These are phyloP conservation scores for Globisporangium splendens DNA, from an alignment of 352 stramenopile species.

Conservation along the genomic window DNA sequence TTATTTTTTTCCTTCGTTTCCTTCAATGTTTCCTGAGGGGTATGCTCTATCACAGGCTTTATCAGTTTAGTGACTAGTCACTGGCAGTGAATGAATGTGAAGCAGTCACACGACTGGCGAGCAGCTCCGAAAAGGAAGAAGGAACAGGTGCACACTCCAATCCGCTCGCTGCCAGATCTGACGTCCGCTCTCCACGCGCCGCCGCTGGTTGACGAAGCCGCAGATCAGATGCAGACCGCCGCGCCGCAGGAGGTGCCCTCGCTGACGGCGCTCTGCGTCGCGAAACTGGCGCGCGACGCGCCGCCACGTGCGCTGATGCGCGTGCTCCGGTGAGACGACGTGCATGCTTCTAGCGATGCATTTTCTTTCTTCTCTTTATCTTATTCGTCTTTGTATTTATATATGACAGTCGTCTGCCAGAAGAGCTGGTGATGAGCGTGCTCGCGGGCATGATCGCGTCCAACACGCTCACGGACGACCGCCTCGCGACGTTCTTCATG, in stretches of 20 bases:
- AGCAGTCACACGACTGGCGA: not conserved
- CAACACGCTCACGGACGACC: conserved; percentile 80
- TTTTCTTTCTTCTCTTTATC: conserved; percentile 6
- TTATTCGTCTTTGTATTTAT: not conserved
- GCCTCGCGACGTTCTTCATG: conserved; percentile 79
- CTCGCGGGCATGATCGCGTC: conserved; percentile 66
- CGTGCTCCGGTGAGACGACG: conserved; percentile 46
- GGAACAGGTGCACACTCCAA: not conserved
- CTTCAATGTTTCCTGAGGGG: not conserved
- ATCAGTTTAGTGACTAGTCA: too few species aligned
- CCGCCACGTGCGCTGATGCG: conserved; percentile 51
- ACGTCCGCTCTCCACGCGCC: not conserved
- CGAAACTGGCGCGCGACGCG: conserved; percentile 45
- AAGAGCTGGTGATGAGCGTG: conserved; percentile 78
- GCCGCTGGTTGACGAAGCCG: not conserved
- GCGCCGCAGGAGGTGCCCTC: conserved; percentile 26
- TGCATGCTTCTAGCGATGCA: not conserved
- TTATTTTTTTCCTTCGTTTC: conserved; percentile 9
- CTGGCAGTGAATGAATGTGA: too few species aligned
- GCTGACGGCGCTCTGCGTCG: conserved; percentile 60
- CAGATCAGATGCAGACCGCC: not conserved
- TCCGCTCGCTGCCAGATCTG: too few species aligned
- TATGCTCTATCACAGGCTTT: not conserved
- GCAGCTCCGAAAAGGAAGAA: conserved; percentile 1
- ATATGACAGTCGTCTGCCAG: conserved; percentile 54